Evolutionary conservation across 2,329 filamentous ascomycete species (phyloP).

Genomic region (Lachnellula arida): DNA sequence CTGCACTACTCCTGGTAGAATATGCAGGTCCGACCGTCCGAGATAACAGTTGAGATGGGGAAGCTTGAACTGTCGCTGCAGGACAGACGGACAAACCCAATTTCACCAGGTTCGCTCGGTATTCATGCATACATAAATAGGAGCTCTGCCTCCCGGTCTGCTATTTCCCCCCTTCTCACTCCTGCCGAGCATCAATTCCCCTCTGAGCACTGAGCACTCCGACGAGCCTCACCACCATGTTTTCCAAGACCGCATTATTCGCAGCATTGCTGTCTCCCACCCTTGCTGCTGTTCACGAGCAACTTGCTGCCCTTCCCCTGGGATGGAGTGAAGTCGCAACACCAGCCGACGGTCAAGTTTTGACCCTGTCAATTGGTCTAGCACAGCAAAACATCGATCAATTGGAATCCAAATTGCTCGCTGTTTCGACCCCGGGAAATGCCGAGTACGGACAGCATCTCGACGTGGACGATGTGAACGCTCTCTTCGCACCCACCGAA

Average conservation of each 20-base stretch:
- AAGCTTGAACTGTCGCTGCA: too few relatives aligned
- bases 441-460: constrained; percentile 50
- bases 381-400: constrained; percentile 41
- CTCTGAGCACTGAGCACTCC: too few relatives aligned
- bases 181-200: background rate
- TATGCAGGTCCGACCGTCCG: too few relatives aligned
- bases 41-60: too few relatives aligned
- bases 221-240: background rate
- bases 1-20: too few relatives aligned
- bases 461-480: constrained; percentile 44
- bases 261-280: background rate
- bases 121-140: background rate
- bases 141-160: background rate
- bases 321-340: constrained; percentile 15
- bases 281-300: constrained; percentile 1
- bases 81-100: too few relatives aligned
- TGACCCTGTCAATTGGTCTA: constrained; percentile 35
- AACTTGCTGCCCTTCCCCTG: constrained; percentile 12
- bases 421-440: constrained; percentile 48
- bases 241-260: background rate
- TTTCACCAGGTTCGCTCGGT: too few relatives aligned
- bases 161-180: background rate
- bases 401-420: constrained; percentile 36
- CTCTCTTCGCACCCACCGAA: constrained; percentile 47
- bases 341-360: constrained; percentile 1